A percentile compares a stretch with the other conserved stretches of the same genome.
Evolutionary conservation across 1,139 yeast species (phyloP).

Genomic region (Kodamaea alishanica): DNA sequence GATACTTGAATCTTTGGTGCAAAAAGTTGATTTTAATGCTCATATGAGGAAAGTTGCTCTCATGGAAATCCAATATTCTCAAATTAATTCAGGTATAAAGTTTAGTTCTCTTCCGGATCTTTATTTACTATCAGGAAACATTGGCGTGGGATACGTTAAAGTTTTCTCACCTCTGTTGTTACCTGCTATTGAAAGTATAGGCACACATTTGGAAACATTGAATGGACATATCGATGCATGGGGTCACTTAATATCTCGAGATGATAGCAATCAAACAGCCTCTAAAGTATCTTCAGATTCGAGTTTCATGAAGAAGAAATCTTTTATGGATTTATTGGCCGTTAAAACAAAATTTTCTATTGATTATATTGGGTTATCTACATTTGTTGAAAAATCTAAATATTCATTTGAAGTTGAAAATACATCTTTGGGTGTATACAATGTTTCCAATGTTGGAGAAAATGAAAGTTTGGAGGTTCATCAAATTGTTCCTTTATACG

Average conservation of each 20-base stretch:
- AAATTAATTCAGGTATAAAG: conserved; percentile 22
- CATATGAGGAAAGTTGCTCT: conserved; percentile 14
- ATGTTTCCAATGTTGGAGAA: conserved; percentile 19
- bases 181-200: conserved; percentile 18
- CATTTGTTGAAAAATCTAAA: conserved; percentile 30
- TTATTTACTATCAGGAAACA: conserved; percentile 17
- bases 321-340: conserved; percentile 14
- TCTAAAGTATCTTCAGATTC: background rate
- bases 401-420: conserved; percentile 34
- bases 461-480: conserved; percentile 1
- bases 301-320: background rate
- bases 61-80: conserved; percentile 31
- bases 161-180: conserved; percentile 29
- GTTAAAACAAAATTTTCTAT: conserved; percentile 28
- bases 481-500: conserved; percentile 28
- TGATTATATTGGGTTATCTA: conserved; percentile 37
- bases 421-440: conserved; percentile 18
- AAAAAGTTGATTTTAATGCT: conserved; percentile 19
- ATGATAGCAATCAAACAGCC: background rate
- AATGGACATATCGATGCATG: background rate
- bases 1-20: conserved; percentile 19
- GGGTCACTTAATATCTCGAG: background rate
- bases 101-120: conserved; percentile 14
- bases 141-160: conserved; percentile 35
- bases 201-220: conserved; percentile 5